Percentiles rank a stretch among this genome's conserved stretches.
Evolutionary conservation across 345 rosid species (phyloP).

Genomic region (Melaleuca quinquenervia): DNA sequence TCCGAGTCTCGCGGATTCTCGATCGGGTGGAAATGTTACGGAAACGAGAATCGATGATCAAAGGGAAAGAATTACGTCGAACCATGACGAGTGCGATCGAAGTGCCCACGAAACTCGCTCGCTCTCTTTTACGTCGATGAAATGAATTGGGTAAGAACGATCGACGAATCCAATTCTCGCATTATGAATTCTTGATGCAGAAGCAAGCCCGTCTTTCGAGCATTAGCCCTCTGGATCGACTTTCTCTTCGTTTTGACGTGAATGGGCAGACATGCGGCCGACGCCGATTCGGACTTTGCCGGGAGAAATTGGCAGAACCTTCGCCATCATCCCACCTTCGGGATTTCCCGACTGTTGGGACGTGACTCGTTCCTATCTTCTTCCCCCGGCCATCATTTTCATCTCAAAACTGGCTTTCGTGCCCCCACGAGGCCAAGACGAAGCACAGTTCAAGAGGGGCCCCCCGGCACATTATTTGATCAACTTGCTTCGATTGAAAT

Average conservation of each 20-base stretch:
- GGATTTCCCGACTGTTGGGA: neutral
- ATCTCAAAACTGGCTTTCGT: neutral
- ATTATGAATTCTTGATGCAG: neutral
- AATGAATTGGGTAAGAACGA: too few relatives aligned
- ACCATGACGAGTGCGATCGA: neutral
- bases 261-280: neutral
- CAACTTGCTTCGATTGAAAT: neutral
- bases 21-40: neutral
- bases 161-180: neutral
- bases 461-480: neutral
- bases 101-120: accelerated
- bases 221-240: neutral
- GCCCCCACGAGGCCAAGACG: neutral
- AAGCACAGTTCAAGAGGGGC: neutral
- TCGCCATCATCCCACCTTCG: neutral
- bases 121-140: neutral
- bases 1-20: too few relatives aligned
- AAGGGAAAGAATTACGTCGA: neutral
- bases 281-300: neutral
- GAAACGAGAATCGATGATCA: neutral
- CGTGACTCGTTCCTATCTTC: neutral
- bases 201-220: neutral
- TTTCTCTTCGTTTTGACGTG: too few relatives aligned
- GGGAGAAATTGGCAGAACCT: neutral
- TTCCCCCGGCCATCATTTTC: neutral